Base-by-base conservation (phyloP, 495 filamentous ascomycete species). In the Parathielavia appendiculata region DNA sequence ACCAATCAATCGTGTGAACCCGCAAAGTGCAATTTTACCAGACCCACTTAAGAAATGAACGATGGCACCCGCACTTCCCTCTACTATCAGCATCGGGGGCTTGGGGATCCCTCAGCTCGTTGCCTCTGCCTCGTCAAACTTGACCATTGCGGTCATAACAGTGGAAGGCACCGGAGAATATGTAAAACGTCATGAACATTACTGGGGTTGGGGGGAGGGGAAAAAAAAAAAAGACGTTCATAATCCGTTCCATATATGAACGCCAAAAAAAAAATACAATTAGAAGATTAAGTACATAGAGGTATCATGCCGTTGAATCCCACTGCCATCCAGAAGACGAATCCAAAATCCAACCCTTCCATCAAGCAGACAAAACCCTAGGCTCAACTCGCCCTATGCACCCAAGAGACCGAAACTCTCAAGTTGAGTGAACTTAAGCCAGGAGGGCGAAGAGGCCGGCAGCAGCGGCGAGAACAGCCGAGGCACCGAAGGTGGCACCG, bases 391-490 rank as follows among this genome's bases (percentile, higher is more conserved):
- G 54, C 63, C 57, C 11, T 57, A 61, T 63, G 55, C 54, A 65
- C 19, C 26, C 22, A 63, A 56, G 57, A 45, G 40, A 54, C 61
- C 26, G 45, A 51, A 43, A 5, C 47, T 10, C 6, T 6, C 16
- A 53, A 22, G 22, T 20, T 9, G 26, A 45, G 17, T 8, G 36
- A 45, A 70, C 69, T 76, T 82, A 82, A 66, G 74, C 76, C 66
- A 83, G 69, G 75, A 79, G 58, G 63, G 79, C 79, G 57, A 68
- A 75, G 58, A 76, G 63, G 71, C 77, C 81, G 72, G 74, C 79
- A 51, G 69, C 73, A 61, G 75, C 79, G 69, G 79, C 71, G 58
- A 76, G 56, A 64, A 75, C 38, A 57, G 74, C 73, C 56, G 74
- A 77, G 68, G 73, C 69, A 45, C 73, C 60, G 35, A 59, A 22